Evolutionary conservation across 192 early-diverging fungal genomes (phyloP), one percentile per base, ranked within the genome.

Genomic region (Podila epicladia): DNA sequence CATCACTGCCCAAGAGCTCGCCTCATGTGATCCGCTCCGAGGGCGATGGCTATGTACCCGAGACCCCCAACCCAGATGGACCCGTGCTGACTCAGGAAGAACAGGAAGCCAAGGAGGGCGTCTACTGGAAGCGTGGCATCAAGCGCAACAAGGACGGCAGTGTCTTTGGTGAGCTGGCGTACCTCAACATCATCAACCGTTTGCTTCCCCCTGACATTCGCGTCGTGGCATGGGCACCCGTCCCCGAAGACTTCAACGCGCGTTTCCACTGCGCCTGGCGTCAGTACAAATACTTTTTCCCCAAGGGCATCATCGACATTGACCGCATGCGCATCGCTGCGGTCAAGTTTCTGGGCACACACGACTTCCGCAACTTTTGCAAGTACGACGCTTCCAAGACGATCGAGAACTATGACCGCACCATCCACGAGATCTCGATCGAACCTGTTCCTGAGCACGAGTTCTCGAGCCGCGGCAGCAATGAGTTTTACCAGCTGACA

Each of bases 331-430:
- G 87, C 20, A 75, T 90, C 5, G 96, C 93, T 0, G 93, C 94
- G 4, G 58, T 71, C 32, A 68, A 78, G 49, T 95, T 92, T 66
- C 66, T 94, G 65, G 97, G 97, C 11, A 82, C 89, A 15, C 95
- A 96, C 69, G 96, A 99, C 79, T 99, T 95, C 71, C 92, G 97
- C 55, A 93, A 97, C 82, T 97, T 99, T 83, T 99, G 97, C 83
- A 96, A 97, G 79, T 83, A 98, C 50, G 97, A 99, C 85, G 89
- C 93, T 1, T 85, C 92, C 33, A 96, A 97, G 75, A 89, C 93
- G 72, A 91, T 95, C 35, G 79, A 74, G 19, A 93, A 90, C 76
- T 97, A 94, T 84, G 89, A 93, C 58, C 91, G 96, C 15, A 89
- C 84, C 12, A 89, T 98, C 24, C 69, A 90, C 20, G 59, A 75